A percentile compares a stretch with the other conserved stretches of the same genome.
Evolutionary conservation across 2,329 filamentous ascomycete species (phyloP).

Genomic region (Raffaelea ambrosiae): DNA sequence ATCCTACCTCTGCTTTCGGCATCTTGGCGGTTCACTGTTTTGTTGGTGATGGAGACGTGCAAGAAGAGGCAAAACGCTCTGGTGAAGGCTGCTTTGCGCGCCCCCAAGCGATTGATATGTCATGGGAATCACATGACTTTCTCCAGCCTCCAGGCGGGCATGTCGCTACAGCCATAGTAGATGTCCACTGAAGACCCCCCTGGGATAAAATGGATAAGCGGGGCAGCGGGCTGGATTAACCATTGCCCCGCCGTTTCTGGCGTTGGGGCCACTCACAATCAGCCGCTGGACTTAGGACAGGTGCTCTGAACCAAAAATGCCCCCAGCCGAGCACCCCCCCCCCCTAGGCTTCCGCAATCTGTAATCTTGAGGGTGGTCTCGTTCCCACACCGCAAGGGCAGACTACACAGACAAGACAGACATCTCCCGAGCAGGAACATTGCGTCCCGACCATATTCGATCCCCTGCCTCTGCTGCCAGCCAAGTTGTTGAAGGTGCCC

Average conservation of each 20-base stretch:
- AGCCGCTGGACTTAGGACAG: constrained; percentile 1
- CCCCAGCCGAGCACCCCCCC: no score
- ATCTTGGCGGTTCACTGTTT: constrained; percentile 42
- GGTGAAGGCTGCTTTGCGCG: no score
- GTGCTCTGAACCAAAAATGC: neutral
- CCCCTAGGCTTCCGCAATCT: neutral
- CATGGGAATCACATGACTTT: no score
- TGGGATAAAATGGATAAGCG: neutral
- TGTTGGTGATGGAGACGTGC: neutral
- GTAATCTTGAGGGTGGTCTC: neutral
- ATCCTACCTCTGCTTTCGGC: constrained; percentile 87
- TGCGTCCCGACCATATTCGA: neutral
- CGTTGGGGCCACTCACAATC: constrained; percentile 1
- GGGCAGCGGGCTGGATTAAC: constrained; percentile 12
- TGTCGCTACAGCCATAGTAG: no score
- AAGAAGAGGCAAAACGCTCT: no score
- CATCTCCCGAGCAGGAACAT: neutral
- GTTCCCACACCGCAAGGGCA: neutral
- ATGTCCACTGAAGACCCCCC: no score
- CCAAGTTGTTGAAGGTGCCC: constrained; percentile 1
- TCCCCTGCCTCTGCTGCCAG: neutral
- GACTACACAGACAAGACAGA: neutral
- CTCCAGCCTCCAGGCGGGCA: no score
- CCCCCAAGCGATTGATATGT: no score
- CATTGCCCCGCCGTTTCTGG: constrained; percentile 11